A percentile compares a stretch with the other conserved stretches of the same genome.
phyloP scores from a whole-genome alignment of 2,329 filamentous ascomycete genomes.

The Venturia oleaginea region DNA sequence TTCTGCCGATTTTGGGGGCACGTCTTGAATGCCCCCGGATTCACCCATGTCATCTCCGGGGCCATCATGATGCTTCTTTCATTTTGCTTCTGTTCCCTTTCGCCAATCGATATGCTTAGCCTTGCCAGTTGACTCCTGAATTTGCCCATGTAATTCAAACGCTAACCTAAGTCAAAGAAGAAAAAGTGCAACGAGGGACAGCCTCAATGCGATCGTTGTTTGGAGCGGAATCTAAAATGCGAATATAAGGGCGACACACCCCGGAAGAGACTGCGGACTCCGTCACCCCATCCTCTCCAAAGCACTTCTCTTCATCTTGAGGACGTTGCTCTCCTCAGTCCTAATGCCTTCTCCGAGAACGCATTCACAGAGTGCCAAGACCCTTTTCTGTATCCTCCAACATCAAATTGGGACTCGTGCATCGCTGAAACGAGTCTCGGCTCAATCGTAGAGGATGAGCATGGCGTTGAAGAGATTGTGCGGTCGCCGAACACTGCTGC shows the following conservation, averaged over 20 bases:
- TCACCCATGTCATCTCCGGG: neutral
- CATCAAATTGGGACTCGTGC: neutral
- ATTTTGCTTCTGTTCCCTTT: neutral
- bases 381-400: neutral
- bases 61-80: neutral
- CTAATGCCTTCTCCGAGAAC: neutral
- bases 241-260: conserved; percentile 5
- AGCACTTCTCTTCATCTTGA: neutral
- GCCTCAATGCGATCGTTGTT: neutral
- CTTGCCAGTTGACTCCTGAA: too few species aligned
- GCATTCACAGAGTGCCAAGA: neutral
- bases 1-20: neutral
- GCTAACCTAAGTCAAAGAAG: neutral
- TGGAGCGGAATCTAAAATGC: neutral
- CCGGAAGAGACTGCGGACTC: neutral
- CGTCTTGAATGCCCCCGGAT: neutral
- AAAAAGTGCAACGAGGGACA: conserved; percentile 5
- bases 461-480: conserved; percentile 2
- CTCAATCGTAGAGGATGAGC: neutral
- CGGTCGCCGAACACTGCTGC: neutral
- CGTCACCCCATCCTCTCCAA: neutral
- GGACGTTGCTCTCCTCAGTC: neutral
- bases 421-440: neutral
- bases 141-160: neutral
- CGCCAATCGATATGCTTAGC: too few species aligned